A percentile compares a stretch with the other conserved stretches of the same genome.
phyloP scores from a whole-genome alignment of 148 eudicot species.

The Rhododendron vialii region DNA sequence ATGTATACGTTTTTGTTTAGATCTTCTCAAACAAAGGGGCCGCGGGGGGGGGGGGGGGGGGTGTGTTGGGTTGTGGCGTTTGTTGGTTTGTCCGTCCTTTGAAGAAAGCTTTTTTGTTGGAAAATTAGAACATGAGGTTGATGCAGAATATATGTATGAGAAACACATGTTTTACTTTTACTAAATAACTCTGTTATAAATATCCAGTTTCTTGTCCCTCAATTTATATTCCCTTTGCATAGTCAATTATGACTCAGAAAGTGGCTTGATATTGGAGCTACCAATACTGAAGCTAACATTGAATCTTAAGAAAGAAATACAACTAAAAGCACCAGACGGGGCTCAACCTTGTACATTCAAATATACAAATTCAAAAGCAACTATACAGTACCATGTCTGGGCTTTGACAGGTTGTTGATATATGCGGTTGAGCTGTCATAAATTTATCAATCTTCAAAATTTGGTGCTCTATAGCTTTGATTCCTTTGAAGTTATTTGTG shows the following conservation, averaged over 20 bases:
- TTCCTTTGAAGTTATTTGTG: neutral
- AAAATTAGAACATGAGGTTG: neutral
- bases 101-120: neutral
- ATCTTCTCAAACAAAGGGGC: neutral
- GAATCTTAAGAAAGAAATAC: neutral
- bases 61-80: too few relatives aligned
- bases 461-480: neutral
- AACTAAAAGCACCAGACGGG: neutral
- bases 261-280: neutral
- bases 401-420: neutral
- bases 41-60: too few relatives aligned
- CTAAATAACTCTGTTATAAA: too few relatives aligned
- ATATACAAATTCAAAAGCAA: neutral
- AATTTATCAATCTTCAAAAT: neutral
- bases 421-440: neutral
- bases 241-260: too few relatives aligned
- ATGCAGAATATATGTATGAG: neutral
- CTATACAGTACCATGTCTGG: neutral
- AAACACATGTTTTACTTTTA: neutral
- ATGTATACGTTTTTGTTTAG: neutral
- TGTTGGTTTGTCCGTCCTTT: neutral
- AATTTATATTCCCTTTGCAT: too few relatives aligned
- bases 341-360: neutral
- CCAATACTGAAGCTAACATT: neutral
- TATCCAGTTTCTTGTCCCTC: too few relatives aligned